phyloP scores from a whole-genome alignment of 2,329 filamentous ascomycete genomes.

The Claviceps maximensis region DNA sequence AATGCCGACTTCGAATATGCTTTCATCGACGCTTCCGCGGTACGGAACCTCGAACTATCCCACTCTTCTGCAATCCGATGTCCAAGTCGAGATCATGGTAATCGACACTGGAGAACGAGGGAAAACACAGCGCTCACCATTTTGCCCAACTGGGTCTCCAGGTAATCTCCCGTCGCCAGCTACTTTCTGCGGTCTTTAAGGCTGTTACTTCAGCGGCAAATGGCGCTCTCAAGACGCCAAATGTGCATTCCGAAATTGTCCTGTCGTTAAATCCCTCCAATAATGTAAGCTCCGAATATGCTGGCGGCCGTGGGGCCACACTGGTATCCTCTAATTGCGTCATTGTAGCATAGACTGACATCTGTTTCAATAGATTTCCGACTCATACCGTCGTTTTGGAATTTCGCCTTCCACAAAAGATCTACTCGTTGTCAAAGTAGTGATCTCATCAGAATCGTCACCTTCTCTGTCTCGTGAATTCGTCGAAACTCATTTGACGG shows the following conservation, averaged over 20 bases:
- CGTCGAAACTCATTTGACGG: conserved; percentile 44
- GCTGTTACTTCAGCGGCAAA: conserved; percentile 55
- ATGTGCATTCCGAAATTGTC: conserved; percentile 82
- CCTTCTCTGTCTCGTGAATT: conserved; percentile 30
- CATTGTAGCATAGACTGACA: not conserved
- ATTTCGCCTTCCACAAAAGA: conserved; percentile 56
- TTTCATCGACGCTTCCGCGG: conserved; percentile 73
- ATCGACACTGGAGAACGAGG: not conserved
- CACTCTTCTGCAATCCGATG: too few relatives aligned
- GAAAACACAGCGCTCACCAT: not conserved
- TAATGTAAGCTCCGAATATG: conserved; percentile 41
- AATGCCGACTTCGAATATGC: conserved; percentile 87
- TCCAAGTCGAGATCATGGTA: not conserved
- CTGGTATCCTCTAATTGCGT: too few relatives aligned
- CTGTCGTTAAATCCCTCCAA: conserved; percentile 68
- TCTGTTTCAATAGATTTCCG: conserved; percentile 55
- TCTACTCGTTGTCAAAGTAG: conserved; percentile 72
- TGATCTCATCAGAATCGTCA: conserved; percentile 32
- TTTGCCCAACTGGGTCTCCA: conserved; percentile 17
- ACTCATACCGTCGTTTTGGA: conserved; percentile 82
- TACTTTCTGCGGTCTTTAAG: conserved; percentile 63
- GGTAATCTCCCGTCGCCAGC: conserved; percentile 59
- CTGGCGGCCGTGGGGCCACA: not conserved
- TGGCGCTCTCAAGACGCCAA: conserved; percentile 58
- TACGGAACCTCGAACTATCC: conserved; percentile 26